Conservation (phyloP, 306 rosid species). For the Neltuma alba region DNA sequence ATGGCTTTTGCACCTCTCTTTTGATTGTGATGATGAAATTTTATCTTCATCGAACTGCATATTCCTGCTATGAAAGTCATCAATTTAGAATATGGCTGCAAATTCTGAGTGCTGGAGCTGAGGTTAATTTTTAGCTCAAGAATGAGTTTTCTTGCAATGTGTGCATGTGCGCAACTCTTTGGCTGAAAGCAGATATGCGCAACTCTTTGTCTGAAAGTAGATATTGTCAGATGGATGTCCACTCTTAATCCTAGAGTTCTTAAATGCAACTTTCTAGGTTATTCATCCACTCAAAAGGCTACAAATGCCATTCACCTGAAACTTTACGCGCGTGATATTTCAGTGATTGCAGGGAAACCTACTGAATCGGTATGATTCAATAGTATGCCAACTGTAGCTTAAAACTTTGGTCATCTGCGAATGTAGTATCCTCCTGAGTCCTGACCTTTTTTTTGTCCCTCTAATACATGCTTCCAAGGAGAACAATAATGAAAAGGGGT, state of each 20-base stretch:
- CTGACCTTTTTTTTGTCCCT: background rate
- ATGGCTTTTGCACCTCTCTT: background rate
- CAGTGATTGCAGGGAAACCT: conserved; percentile 7
- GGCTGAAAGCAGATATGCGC: too few species aligned
- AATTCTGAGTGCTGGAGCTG: background rate
- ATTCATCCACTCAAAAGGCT: too few species aligned
- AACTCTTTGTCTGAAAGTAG: too few species aligned
- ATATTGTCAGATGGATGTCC: too few species aligned
- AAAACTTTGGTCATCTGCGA: background rate
- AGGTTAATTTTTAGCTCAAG: background rate
- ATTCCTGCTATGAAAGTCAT: background rate
- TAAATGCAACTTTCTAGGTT: too few species aligned
- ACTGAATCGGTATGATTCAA: conserved; percentile 9
- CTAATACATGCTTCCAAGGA: conserved; percentile 1
- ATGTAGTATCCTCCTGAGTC: background rate
- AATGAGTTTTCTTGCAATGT: background rate
- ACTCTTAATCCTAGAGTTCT: too few species aligned
- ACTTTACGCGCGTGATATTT: conserved; percentile 9
- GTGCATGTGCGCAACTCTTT: background rate
- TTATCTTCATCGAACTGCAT: background rate
- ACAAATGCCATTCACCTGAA: too few species aligned
- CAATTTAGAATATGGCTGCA: background rate
- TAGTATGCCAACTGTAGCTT: conserved; percentile 2
- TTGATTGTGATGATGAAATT: background rate
- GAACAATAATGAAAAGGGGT: background rate